These are phyloP conservation scores for Huntiella moniliformis DNA, from an alignment of 2,329 filamentous ascomycete species.

Conservation along the genomic window DNA sequence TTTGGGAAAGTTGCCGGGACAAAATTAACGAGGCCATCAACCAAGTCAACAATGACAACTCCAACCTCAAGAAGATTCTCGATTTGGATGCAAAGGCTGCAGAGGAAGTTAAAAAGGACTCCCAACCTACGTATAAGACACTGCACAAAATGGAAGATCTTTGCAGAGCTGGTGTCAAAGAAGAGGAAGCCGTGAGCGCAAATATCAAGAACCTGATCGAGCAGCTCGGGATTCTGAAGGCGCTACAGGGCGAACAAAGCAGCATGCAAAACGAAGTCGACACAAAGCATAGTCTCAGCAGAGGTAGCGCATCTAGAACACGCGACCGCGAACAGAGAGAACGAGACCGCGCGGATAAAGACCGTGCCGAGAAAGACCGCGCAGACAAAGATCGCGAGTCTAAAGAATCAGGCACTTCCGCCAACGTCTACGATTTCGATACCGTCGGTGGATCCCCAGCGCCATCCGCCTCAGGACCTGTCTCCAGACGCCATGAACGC, in stretches of 20 bases:
- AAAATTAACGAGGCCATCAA: slow-evolving; percentile 23
- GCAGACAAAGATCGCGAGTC: slow-evolving; percentile 13
- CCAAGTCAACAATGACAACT: slow-evolving; percentile 25
- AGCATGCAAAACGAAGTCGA: slow-evolving; percentile 16
- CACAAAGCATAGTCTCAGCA: neutral
- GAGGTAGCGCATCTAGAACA: slow-evolving; percentile 6
- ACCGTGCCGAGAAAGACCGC: slow-evolving; percentile 15
- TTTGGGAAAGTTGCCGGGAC: slow-evolving; percentile 24
- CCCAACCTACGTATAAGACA: slow-evolving; percentile 14
- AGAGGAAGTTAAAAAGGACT: slow-evolving; percentile 21
- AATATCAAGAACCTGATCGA: slow-evolving; percentile 23
- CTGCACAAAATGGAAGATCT: slow-evolving; percentile 26
- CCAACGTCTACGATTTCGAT: slow-evolving; percentile 27
- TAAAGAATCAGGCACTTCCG: slow-evolving; percentile 13
- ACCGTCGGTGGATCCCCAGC: slow-evolving; percentile 26
- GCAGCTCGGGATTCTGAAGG: slow-evolving; percentile 24
- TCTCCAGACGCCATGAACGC: slow-evolving; percentile 16
- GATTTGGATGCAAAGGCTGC: slow-evolving; percentile 23
- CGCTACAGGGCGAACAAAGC: slow-evolving; percentile 25
- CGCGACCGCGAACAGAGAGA: slow-evolving; percentile 10
- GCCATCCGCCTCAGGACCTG: slow-evolving; percentile 22
- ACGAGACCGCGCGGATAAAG: slow-evolving; percentile 6
- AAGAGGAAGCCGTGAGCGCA: slow-evolving; percentile 21
- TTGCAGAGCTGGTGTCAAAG: slow-evolving; percentile 24
- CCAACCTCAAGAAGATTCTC: slow-evolving; percentile 23